These are phyloP conservation scores for Plasmodium coatneyi DNA, from an alignment of 169 alveolate species.

Conservation along the genomic window DNA sequence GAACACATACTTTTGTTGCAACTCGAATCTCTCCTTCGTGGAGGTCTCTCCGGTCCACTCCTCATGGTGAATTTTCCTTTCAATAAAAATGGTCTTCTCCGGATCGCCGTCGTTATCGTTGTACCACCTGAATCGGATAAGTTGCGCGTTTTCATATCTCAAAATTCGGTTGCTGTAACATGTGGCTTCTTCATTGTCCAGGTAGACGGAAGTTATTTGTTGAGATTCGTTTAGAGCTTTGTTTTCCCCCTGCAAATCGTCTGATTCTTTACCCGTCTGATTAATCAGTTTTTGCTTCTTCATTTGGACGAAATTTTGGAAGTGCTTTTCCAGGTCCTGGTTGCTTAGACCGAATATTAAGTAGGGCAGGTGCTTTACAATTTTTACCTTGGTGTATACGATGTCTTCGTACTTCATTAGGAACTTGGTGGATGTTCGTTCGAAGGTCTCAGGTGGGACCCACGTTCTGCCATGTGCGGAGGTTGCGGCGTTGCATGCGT, in stretches of 20 bases:
- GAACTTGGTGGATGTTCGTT: conserved; percentile 84
- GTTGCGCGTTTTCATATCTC: conserved; percentile 85
- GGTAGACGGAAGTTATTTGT: conserved; percentile 84
- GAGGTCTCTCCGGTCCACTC: conserved; percentile 86
- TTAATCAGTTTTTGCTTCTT: conserved; percentile 8
- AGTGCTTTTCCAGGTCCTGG: conserved; percentile 77
- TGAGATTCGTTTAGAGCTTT: conserved; percentile 79
- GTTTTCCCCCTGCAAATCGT: not conserved
- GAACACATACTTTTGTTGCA: conserved; percentile 78
- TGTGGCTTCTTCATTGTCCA: conserved; percentile 80
- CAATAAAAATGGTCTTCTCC: conserved; percentile 76
- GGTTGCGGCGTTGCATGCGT: not conserved
- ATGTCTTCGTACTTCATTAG: conserved; percentile 84
- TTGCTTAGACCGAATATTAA: conserved; percentile 83
- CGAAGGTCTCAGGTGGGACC: conserved; percentile 87
- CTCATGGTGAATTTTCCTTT: conserved; percentile 88
- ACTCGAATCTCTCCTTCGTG: conserved; percentile 84
- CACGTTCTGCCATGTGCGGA: conserved; percentile 38
- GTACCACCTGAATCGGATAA: conserved; percentile 86
- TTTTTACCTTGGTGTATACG: conserved; percentile 82
- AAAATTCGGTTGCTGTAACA: conserved; percentile 81
- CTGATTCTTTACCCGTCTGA: not conserved
- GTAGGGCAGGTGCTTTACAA: conserved; percentile 84
- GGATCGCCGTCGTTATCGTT: conserved; percentile 81
- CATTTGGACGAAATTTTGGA: conserved; percentile 59